Base-by-base conservation (phyloP, 768 basidiomycete species). In the Dentipellis fragilis region DNA sequence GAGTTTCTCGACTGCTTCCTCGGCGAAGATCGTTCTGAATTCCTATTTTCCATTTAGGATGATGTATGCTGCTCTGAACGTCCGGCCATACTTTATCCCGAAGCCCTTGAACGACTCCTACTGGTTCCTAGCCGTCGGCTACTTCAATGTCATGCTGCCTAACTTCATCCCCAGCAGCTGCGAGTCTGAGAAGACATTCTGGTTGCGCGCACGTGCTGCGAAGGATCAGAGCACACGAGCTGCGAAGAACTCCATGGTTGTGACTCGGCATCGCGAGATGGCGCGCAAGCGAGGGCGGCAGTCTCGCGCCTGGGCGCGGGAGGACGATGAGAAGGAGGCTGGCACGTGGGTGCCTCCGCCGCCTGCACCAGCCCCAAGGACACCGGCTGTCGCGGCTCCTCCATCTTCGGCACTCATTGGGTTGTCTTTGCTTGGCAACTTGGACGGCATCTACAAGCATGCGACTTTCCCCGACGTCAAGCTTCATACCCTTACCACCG, bases 61-160 rank as follows among this genome's bases (percentile, higher is more conserved):
- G 81, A 84, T 93, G 80, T 93, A 93, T 67, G 87, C 88, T 8
- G 89, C 91, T 11, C 72, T 91, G 50, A 93, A 92, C 68, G 71
- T 91, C 39, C 80, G 90, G 3, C 81, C 85, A 4, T 77, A 80
- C 64, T 69, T 83, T 39, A 34, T 38, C 21, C 55, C 59, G 10
- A 54, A 57, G 11, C 57, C 73, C 2, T 64, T 73, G 17, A 72
- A 77, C 59, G 75, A 78, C 58, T 89, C 87, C 10, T 88, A 87
- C 71, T 89, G 86, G 83, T 88, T 84, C 72, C 75, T 90, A 36
- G 80, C 85, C n/a, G 80, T 89, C 55, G 83, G 85, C 4, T 89
- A 87, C 70, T 88, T 86, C 75, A 91, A 90, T 68, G 75, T 93
- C 61, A 71, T 90, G 54, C 80, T 93, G 8, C 89, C 90, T 0